Evolutionary conservation across 495 filamentous ascomycete species (phyloP), one percentile per base, ranked within the genome.

Genomic region (Aspergillus indologenus): DNA sequence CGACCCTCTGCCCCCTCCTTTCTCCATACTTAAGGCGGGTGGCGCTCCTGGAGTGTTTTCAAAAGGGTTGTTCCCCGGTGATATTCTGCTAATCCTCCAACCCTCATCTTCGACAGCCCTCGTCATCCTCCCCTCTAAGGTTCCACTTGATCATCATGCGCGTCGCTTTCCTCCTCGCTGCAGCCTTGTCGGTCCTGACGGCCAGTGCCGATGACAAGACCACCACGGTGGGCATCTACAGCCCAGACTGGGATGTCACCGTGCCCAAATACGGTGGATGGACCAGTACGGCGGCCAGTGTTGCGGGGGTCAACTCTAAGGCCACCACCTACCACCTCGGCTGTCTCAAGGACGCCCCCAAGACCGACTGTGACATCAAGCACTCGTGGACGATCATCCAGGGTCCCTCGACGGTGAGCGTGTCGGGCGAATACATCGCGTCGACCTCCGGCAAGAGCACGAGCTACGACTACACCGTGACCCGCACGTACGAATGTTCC

Each of bases 251-350:
- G 17, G 40, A 54, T 12, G 47, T 50, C 18, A 24, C 43, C 1
- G 1, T 61, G 8, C 53, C 34, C 0, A 40, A 5, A 14, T 64
- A 61, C 46, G 53, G 55, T 22, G 22, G 22, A 15, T 29, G 47
- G 47, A 50, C 21, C 19, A 69, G 70, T 64, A 58, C 52, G 22
- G 68, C 47, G 12, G 70, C 55, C 56, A 65, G 70, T 31, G 56
- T 71, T 7, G 53, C 51, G n/a, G 63, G 54, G 46, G 56, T 69
- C 58, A 65, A 69, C 52, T 58, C 61, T 12, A 24, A 40, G 12
- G 62, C 60, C 5, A 70, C 70, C 17, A 72, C 70, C 53, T 72
- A 69, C 59, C 45, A 66, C n/a, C 50, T 72, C 21, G 40, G n/a
- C 47, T 72, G 70, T 23, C 14, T 59, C 18, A 47, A 31, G 23